These are phyloP conservation scores for Aspergillus ustus DNA, from an alignment of 2,329 filamentous ascomycete species.

Conservation along the genomic window DNA sequence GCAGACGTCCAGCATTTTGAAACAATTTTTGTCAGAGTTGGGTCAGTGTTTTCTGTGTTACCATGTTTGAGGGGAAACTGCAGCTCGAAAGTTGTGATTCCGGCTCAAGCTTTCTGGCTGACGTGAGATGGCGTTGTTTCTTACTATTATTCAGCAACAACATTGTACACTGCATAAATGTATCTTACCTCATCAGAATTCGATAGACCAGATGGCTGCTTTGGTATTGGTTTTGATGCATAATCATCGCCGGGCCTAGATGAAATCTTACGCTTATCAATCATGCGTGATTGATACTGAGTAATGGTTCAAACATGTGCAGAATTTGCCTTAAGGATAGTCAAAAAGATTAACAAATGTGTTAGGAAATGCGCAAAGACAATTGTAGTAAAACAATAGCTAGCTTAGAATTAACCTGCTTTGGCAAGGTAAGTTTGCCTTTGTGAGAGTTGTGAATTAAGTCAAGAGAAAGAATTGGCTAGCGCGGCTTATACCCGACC, in stretches of 20 bases:
- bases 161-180: constrained; percentile 3
- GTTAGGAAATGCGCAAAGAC: not conserved
- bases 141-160: not conserved
- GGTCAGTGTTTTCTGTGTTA: constrained; percentile 6
- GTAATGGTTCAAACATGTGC: not conserved
- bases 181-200: not conserved
- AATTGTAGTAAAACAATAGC: not conserved
- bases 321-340: not conserved
- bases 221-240: not conserved
- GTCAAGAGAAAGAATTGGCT: not conserved
- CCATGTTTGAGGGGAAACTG: constrained; percentile 2
- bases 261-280: constrained; percentile 5
- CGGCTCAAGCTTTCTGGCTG: not conserved
- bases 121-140: not conserved
- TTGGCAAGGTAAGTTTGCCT: not conserved
- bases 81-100: not conserved
- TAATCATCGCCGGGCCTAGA: not conserved
- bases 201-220: not conserved
- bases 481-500: not conserved
- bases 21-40: constrained; percentile 10
- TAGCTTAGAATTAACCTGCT: not conserved
- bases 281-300: constrained; percentile 5
- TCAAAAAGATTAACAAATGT: not conserved
- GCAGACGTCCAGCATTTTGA: constrained; percentile 1
- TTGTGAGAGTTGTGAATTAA: not conserved